A percentile compares a stretch with the other conserved stretches of the same genome.
phyloP scores from a whole-genome alignment of 257 asterid species.

The Ocimum tenuiflorum region DNA sequence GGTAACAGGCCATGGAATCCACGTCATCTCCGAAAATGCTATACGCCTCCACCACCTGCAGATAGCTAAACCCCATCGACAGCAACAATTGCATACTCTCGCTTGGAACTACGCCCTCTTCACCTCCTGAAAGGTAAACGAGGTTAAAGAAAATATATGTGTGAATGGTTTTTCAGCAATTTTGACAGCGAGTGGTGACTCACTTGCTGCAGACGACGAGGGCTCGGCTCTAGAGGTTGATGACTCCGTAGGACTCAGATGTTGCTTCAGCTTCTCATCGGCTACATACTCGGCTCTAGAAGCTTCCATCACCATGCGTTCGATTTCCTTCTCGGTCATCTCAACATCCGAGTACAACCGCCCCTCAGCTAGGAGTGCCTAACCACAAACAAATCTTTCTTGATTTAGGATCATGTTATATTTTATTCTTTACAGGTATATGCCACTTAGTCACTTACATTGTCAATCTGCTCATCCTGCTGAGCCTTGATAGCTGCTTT shows the following conservation, averaged over 20 bases:
- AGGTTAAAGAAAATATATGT: too few species aligned
- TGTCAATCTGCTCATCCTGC: constrained; percentile 96
- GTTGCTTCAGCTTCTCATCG: constrained; percentile 57
- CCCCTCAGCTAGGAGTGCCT: constrained; percentile 98
- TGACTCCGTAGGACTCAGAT: constrained; percentile 54
- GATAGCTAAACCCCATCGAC: constrained; percentile 94
- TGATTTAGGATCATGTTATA: neutral
- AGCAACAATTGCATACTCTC: constrained; percentile 74
- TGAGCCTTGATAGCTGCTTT: constrained; percentile 98
- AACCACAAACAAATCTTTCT: constrained; percentile 6
- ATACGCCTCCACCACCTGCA: constrained; percentile 87
- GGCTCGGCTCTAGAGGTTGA: constrained; percentile 92
- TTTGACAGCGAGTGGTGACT: constrained; percentile 27
- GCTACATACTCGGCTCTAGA: constrained; percentile 88
- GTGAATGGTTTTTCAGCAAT: neutral
- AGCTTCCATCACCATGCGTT: constrained; percentile 95
- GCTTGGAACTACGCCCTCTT: constrained; percentile 40
- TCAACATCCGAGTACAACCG: constrained; percentile 95
- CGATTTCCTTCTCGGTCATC: constrained; percentile 94
- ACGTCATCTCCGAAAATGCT: constrained; percentile 90
- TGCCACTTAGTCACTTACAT: constrained; percentile 31
- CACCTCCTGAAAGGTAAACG: constrained; percentile 44
- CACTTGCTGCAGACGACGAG: constrained; percentile 94
- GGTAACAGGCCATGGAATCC: constrained; percentile 88
- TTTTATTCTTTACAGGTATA: neutral